Evolutionary conservation across 1,284 basidiomycete species (phyloP).

Genomic region (Pseudozyma sp.): DNA sequence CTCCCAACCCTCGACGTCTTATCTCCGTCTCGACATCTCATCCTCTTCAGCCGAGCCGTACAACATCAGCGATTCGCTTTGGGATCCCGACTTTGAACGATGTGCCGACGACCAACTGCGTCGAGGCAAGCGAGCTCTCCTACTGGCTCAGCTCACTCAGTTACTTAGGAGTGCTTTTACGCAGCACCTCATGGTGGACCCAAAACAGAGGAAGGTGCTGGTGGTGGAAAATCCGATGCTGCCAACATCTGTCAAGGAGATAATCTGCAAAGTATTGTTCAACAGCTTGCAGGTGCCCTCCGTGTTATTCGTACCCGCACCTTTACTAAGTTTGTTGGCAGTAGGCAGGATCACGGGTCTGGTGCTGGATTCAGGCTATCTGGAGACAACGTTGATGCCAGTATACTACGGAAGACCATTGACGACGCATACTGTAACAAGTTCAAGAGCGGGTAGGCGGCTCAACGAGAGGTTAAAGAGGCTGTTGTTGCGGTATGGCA

Average conservation of each 20-base stretch:
- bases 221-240: constrained; percentile 89
- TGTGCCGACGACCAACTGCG: constrained; percentile 40
- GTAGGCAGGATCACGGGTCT: constrained; percentile 89
- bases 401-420: constrained; percentile 70
- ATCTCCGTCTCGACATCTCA: constrained; percentile 17
- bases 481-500: constrained; percentile 43
- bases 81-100: constrained; percentile 57
- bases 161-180: constrained; percentile 55
- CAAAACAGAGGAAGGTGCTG: constrained; percentile 91
- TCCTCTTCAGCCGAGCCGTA: constrained; percentile 13
- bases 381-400: constrained; percentile 87
- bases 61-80: constrained; percentile 42
- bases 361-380: constrained; percentile 89
- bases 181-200: constrained; percentile 85
- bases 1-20: constrained; percentile 35
- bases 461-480: constrained; percentile 33
- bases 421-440: constrained; percentile 26
- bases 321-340: constrained; percentile 84
- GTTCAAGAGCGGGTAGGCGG: constrained; percentile 44
- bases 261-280: constrained; percentile 86
- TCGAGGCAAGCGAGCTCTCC: constrained; percentile 35
- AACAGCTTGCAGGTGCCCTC: constrained; percentile 91
- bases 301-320: constrained; percentile 81
- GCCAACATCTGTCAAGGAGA: constrained; percentile 86
- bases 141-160: constrained; percentile 53